Evolutionary conservation across 2,329 filamentous ascomycete genomes (phyloP).

Genomic region (Clonostachys byssicola): DNA sequence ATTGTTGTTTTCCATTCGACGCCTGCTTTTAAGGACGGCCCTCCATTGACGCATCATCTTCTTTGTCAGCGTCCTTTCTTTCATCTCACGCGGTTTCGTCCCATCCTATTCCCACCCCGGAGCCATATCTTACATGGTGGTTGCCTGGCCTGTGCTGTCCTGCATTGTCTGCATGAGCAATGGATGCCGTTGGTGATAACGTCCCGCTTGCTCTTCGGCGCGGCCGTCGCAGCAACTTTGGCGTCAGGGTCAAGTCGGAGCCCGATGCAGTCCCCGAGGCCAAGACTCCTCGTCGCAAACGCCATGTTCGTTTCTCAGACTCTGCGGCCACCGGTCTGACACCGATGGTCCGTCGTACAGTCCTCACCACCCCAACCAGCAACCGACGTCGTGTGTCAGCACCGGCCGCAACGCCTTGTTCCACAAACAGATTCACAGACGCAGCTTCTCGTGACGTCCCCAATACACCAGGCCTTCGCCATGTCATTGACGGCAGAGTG

Average conservation of each 20-base stretch:
- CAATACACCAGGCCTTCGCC: slow-evolving; percentile 33
- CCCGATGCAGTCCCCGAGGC: slow-evolving; percentile 7
- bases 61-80: too few relatives aligned
- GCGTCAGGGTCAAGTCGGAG: slow-evolving; percentile 17
- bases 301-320: slow-evolving; percentile 54
- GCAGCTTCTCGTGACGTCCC: not conserved
- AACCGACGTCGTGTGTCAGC: slow-evolving; percentile 29
- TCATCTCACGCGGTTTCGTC: too few relatives aligned
- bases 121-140: too few relatives aligned
- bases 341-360: slow-evolving; percentile 49
- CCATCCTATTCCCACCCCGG: too few relatives aligned
- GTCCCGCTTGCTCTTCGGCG: slow-evolving; percentile 53
- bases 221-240: slow-evolving; percentile 37
- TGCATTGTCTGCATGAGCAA: too few relatives aligned
- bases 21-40: too few relatives aligned
- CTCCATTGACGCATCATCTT: too few relatives aligned
- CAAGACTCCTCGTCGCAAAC: slow-evolving; percentile 5
- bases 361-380: slow-evolving; percentile 7
- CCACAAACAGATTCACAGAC: slow-evolving; percentile 14
- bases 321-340: slow-evolving; percentile 48
- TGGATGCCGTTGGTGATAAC: slow-evolving; percentile 11
- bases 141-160: too few relatives aligned
- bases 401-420: slow-evolving; percentile 31
- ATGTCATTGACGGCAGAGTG: slow-evolving; percentile 52
- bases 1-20: too few relatives aligned